Evolutionary conservation across 2,329 filamentous ascomycete species (phyloP).

Genomic region (Neoarthrinium moseri): DNA sequence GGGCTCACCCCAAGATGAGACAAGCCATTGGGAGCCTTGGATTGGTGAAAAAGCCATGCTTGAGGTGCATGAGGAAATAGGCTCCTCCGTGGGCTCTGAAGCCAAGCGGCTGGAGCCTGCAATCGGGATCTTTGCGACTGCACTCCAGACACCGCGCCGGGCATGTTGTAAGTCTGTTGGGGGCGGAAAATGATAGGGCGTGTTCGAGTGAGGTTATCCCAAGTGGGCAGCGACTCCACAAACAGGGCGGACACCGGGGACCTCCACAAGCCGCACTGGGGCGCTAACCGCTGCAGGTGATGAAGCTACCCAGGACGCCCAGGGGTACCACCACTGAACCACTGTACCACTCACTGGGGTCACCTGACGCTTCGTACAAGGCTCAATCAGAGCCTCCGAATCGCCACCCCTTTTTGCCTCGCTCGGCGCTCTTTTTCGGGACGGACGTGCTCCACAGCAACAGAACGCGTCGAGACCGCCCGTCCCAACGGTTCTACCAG

Average conservation of each 20-base stretch:
- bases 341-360: neutral
- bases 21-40: neutral
- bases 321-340: no score
- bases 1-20: neutral
- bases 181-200: neutral
- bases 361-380: slow-evolving; percentile 9
- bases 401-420: neutral
- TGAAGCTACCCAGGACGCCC: neutral
- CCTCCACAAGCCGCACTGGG: neutral
- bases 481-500: neutral
- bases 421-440: neutral
- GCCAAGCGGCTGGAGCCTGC: neutral
- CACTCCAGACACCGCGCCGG: neutral
- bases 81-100: neutral
- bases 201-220: neutral
- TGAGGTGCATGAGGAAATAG: slow-evolving; percentile 5
- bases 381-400: slow-evolving; percentile 6
- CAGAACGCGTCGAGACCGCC: neutral
- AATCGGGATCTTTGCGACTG: neutral
- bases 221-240: slow-evolving; percentile 4
- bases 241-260: slow-evolving; percentile 7
- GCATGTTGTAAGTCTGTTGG: neutral
- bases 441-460: neutral
- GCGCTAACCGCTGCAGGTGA: neutral
- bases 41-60: neutral